These are phyloP conservation scores for Geranium incanum DNA, from an alignment of 441 rosid genomes.

Conservation along the genomic window DNA sequence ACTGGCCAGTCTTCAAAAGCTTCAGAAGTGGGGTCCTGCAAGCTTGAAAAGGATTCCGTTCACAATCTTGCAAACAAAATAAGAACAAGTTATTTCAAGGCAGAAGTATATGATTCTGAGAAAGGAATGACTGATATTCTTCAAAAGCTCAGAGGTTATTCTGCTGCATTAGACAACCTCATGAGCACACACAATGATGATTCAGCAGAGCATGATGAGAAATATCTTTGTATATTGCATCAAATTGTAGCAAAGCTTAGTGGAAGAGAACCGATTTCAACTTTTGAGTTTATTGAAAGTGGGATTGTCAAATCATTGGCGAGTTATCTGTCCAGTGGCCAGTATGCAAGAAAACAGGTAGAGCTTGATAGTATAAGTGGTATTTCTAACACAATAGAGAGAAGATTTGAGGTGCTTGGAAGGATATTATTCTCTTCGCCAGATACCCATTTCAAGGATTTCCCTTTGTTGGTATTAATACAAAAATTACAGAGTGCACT, in stretches of 20 bases:
- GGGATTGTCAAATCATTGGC: constrained; percentile 72
- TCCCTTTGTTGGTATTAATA: constrained; percentile 47
- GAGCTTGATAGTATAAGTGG: constrained; percentile 27
- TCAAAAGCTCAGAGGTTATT: constrained; percentile 59
- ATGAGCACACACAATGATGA: constrained; percentile 31
- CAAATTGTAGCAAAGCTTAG: constrained; percentile 55
- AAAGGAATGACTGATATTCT: constrained; percentile 80
- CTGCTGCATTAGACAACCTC: constrained; percentile 52
- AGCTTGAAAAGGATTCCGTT: constrained; percentile 60
- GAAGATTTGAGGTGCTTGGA: constrained; percentile 65
- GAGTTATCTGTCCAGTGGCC: constrained; percentile 62
- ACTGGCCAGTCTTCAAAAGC: constrained; percentile 31
- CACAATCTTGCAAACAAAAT: constrained; percentile 60
- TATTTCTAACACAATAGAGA: constrained; percentile 36
- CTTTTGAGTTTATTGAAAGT: constrained; percentile 89
- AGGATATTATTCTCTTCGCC: constrained; percentile 48
- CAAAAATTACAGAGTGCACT: constrained; percentile 72
- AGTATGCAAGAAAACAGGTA: constrained; percentile 34
- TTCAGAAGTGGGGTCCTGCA: constrained; percentile 52
- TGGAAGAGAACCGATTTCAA: constrained; percentile 81
- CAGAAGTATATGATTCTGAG: constrained; percentile 49
- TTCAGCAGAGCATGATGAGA: constrained; percentile 41
- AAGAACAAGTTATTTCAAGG: constrained; percentile 50
- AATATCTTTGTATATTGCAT: constrained; percentile 40
- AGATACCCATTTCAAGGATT: constrained; percentile 36